Evolutionary conservation across 352 stramenopile genomes (phyloP), one percentile per base, ranked within the genome.

Genomic region (Pythium sukuiense): DNA sequence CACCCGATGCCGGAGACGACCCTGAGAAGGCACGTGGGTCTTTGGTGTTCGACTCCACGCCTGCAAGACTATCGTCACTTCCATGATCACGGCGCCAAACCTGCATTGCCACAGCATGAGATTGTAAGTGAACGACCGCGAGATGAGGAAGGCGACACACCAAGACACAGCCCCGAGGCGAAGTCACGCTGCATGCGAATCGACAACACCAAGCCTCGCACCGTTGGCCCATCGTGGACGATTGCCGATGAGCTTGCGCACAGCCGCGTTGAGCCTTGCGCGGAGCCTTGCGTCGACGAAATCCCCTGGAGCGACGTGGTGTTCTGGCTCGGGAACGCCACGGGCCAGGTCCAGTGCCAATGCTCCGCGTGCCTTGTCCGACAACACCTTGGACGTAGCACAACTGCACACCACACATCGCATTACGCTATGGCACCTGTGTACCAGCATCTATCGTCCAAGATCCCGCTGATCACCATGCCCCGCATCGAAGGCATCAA

Each of bases 401-500:
- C 35, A 29, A 9, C 8, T 9, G 55, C 30, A 13, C 24, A 37
- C 30, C 26, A 0, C 18, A 20, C 27, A 29, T 12, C 50, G 16
- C 4, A 6, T 20, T 30, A 5, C 33, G 54, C 14, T 30, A 16
- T 33, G 45, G 14, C 32, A 18, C 32, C 0, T 37, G 30, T 52
- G 20, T 39, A 50, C 29, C 37, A 48, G 37, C 43, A 29, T 16
- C 35, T 65, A 3, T 61, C 55, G 26, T 6, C 48, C 41, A 79
- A 81, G 74, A 77, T 90, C 41, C 79, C 77, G 18, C 61, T 86
- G 33, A 81, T 90, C 55, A 76, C 74, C 45, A 29, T 87, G 41
- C 81, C 81, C 1, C 76, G 79, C 0, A 88, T 88, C 35, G 81
- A 90, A 64, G 81, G 79, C 14, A 74, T 87, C 52, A 90, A 90